These are phyloP conservation scores for Globisporangium uncinulatum DNA, from an alignment of 352 stramenopile species.

Conservation along the genomic window DNA sequence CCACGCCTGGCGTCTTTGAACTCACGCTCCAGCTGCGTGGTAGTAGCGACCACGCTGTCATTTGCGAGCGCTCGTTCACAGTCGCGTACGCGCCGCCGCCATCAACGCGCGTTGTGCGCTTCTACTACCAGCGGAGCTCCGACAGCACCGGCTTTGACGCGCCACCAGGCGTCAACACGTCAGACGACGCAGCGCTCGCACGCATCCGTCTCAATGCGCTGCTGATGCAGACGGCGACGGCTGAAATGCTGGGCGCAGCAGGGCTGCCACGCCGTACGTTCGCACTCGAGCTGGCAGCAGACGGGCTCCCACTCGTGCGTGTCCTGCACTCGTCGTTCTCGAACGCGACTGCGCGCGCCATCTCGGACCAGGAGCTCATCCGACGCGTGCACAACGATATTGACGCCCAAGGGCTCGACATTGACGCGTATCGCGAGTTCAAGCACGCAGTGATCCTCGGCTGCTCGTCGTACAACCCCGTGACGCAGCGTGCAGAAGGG, in stretches of 20 bases:
- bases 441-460: slow-evolving; percentile 74
- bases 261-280: slow-evolving; percentile 48
- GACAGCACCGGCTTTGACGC: slow-evolving; percentile 53
- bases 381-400: slow-evolving; percentile 47
- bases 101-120: slow-evolving; percentile 39
- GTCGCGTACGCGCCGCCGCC: slow-evolving; percentile 28
- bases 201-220: slow-evolving; percentile 55
- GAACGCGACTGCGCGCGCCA: slow-evolving; percentile 32
- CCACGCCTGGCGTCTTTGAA: slow-evolving; percentile 30
- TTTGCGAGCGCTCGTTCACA: slow-evolving; percentile 20
- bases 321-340: slow-evolving; percentile 51
- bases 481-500: slow-evolving; percentile 41
- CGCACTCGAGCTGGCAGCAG: slow-evolving; percentile 33
- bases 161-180: slow-evolving; percentile 42
- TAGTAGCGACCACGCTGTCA: neutral
- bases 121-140: slow-evolving; percentile 61
- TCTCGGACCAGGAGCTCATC: slow-evolving; percentile 62
- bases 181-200: slow-evolving; percentile 35
- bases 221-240: slow-evolving; percentile 46
- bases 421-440: slow-evolving; percentile 23
- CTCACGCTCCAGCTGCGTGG: slow-evolving; percentile 20
- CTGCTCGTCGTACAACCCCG: slow-evolving; percentile 51
- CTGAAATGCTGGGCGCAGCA: slow-evolving; percentile 40
- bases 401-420: slow-evolving; percentile 25
- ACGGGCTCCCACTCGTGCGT: slow-evolving; percentile 46